Conservation (phyloP, 331 rosid genomes). For the Stylosanthes scabra region DNA sequence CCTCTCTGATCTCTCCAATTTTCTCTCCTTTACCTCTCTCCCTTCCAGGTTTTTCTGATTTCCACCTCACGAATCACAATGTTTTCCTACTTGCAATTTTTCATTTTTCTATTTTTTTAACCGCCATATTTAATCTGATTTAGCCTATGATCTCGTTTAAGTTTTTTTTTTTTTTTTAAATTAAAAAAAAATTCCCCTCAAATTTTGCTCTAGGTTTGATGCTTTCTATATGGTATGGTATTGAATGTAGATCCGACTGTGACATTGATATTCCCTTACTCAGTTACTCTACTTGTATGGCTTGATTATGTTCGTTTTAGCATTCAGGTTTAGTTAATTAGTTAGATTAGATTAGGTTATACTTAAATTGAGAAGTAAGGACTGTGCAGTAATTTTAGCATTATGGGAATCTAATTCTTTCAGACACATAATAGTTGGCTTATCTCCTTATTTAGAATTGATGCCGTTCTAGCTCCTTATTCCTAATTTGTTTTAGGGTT, state of each 20-base stretch:
- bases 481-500: neutral
- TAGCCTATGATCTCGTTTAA: slow-evolving; percentile 1
- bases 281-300: slow-evolving; percentile 3
- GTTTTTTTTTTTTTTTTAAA: slow-evolving; percentile 18
- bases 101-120: neutral
- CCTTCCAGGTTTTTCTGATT: slow-evolving; percentile 16
- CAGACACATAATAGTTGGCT: slow-evolving; percentile 5
- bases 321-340: neutral
- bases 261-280: neutral
- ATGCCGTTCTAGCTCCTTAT: neutral
- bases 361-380: slow-evolving; percentile 1
- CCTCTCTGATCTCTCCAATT: slow-evolving; percentile 49
- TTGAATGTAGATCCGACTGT: slow-evolving; percentile 14
- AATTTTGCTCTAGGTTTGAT: neutral
- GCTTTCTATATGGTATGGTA: neutral
- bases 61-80: neutral
- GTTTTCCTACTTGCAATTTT: slow-evolving; percentile 1
- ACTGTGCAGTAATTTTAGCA: slow-evolving; percentile 14
- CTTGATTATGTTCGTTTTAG: slow-evolving; percentile 1
- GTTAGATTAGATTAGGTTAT: neutral
- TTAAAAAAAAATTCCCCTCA: neutral
- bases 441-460: neutral
- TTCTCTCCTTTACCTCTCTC: slow-evolving; percentile 23
- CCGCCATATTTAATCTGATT: neutral
- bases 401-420: slow-evolving; percentile 10